Conservation (phyloP, 202 grass and related monocot species). For the Musa balbisiana region DNA sequence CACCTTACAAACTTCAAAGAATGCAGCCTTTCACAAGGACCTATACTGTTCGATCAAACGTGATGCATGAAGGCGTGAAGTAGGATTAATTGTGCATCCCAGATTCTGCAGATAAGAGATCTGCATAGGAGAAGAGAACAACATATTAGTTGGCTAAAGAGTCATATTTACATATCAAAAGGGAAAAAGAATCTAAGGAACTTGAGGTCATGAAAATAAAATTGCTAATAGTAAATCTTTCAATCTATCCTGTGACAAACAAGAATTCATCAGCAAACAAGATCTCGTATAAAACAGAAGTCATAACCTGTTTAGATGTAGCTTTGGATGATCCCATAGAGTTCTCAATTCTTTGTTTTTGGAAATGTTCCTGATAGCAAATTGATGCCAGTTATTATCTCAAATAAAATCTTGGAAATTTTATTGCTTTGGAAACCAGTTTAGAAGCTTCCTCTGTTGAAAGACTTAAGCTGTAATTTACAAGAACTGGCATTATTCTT, state of each 20-base stretch:
- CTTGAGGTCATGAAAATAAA: neutral
- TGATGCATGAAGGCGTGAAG: slow-evolving; percentile 73
- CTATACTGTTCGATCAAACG: slow-evolving; percentile 94
- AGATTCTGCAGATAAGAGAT: slow-evolving; percentile 82
- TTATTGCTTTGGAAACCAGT: no score
- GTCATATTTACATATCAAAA: neutral
- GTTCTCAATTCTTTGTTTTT: slow-evolving; percentile 92
- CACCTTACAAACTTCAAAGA: neutral
- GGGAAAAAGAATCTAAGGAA: neutral
- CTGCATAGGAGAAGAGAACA: slow-evolving; percentile 26
- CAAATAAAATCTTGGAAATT: neutral
- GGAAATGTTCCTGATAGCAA: slow-evolving; percentile 88
- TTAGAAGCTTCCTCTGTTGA: no score
- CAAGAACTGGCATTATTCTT: no score
- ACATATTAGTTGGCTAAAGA: neutral
- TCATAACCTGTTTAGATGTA: slow-evolving; percentile 74
- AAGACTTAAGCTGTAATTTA: no score
- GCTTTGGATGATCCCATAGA: slow-evolving; percentile 88
- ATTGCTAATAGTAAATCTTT: neutral
- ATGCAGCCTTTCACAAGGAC: slow-evolving; percentile 31
- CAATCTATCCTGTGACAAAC: neutral
- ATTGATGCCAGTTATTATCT: neutral
- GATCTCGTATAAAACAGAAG: neutral
- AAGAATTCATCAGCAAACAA: neutral
- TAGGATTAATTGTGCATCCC: slow-evolving; percentile 72